Percentiles rank a stretch among this genome's conserved stretches.
phyloP scores from a whole-genome alignment of 2,329 filamentous ascomycete species.

The Mollisiaceae sp. region DNA sequence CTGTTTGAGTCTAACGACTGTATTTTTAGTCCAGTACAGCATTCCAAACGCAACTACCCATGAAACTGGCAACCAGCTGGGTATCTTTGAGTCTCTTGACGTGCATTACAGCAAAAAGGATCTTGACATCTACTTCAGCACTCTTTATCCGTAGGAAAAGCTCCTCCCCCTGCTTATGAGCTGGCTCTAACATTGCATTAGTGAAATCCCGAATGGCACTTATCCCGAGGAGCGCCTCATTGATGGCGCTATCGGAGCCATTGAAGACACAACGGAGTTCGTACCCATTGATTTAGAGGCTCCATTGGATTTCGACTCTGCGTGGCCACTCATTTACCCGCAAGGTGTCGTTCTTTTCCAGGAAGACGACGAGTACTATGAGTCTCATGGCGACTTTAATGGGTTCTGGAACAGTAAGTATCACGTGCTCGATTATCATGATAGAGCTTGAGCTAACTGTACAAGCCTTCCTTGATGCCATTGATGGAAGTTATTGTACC shows the following conservation, averaged over 20 bases:
- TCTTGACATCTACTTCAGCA: slow-evolving; percentile 48
- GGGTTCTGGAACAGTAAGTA: slow-evolving; percentile 54
- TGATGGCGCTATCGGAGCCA: slow-evolving; percentile 47
- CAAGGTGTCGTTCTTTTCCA: slow-evolving; percentile 54
- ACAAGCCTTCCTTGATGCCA: slow-evolving; percentile 54
- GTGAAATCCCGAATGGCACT: slow-evolving; percentile 48
- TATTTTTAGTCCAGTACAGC: slow-evolving; percentile 47
- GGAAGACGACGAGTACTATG: slow-evolving; percentile 38
- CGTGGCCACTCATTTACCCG: slow-evolving; percentile 54
- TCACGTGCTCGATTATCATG: slow-evolving; percentile 43
- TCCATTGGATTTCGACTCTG: slow-evolving; percentile 52
- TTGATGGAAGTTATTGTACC: slow-evolving; percentile 55
- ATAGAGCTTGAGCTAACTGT: slow-evolving; percentile 46
- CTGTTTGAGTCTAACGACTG: slow-evolving; percentile 11
- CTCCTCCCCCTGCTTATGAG: background rate
- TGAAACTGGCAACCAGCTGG: slow-evolving; percentile 49
- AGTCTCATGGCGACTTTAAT: slow-evolving; percentile 29
- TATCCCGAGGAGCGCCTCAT: slow-evolving; percentile 47
- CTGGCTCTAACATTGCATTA: slow-evolving; percentile 20
- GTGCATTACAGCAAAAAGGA: slow-evolving; percentile 52
- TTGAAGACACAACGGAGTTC: slow-evolving; percentile 29
- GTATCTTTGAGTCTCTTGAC: slow-evolving; percentile 51
- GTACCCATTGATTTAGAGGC: slow-evolving; percentile 43
- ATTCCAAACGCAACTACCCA: slow-evolving; percentile 46
- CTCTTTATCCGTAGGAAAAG: slow-evolving; percentile 39